Evolutionary conservation across 805 yeast species (phyloP).

Genomic region (Kodamaea laetipori): DNA sequence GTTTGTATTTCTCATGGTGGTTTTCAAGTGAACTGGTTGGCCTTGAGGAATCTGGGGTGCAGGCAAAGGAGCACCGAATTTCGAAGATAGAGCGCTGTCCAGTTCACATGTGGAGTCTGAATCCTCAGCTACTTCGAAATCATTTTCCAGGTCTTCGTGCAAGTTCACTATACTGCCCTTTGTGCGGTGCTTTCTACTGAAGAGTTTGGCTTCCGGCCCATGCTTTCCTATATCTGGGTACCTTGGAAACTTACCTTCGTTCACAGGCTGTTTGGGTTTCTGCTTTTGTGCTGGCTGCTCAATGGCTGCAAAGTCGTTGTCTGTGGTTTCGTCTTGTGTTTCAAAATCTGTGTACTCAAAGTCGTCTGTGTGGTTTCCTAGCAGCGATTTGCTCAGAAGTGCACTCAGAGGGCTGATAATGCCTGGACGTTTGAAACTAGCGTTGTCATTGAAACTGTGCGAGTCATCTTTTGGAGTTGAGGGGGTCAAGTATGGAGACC

Average conservation of each 20-base stretch:
- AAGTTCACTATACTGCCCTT: constrained; percentile 6
- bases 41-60: constrained; percentile 5
- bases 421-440: background rate
- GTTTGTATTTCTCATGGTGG: constrained; percentile 52
- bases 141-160: constrained; percentile 4
- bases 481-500: constrained; percentile 2
- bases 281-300: background rate
- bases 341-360: constrained; percentile 7
- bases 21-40: constrained; percentile 43
- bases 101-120: constrained; percentile 1
- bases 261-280: background rate
- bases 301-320: constrained; percentile 9
- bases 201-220: constrained; percentile 15
- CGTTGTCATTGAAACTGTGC: constrained; percentile 6
- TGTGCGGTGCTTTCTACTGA: constrained; percentile 22
- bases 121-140: constrained; percentile 13
- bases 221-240: constrained; percentile 27
- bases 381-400: constrained; percentile 15
- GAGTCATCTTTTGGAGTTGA: constrained; percentile 12
- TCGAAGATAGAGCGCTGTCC: background rate
- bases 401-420: constrained; percentile 8
- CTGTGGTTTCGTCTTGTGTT: background rate
- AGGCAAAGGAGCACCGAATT: background rate
- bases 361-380: constrained; percentile 13
- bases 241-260: constrained; percentile 30